A percentile compares a stretch with the other conserved stretches of the same genome.
These are phyloP conservation scores for Oryza nivara DNA, from an alignment of 176 grass and related monocot species.

Conservation along the genomic window DNA sequence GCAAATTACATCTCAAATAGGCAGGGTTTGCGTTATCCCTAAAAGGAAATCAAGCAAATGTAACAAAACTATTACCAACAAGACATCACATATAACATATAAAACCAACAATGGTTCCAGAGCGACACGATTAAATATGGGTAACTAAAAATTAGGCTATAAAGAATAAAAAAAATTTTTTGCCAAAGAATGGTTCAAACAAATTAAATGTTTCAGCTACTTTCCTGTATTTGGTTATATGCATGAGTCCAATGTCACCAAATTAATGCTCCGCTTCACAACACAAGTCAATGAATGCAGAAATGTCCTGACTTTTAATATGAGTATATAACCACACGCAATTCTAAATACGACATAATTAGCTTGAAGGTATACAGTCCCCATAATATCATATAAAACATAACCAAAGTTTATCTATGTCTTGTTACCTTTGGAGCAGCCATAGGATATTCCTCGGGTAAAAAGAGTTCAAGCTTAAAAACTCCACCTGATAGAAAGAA, in stretches of 20 bases:
- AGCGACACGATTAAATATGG: not conserved
- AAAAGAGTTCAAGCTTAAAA: conserved; percentile 99
- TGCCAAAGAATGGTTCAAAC: not conserved
- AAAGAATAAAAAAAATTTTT: not conserved
- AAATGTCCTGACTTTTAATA: not conserved
- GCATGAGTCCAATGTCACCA: too few relatives aligned
- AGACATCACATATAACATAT: not conserved
- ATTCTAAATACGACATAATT: not conserved
- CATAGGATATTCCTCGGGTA: conserved; percentile 99
- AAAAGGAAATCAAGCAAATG: conserved; percentile 2
- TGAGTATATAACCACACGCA: not conserved
- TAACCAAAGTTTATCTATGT: conserved; percentile 3
- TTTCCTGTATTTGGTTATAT: not conserved
- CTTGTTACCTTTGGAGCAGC: conserved; percentile 86
- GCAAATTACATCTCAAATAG: conserved; percentile 14
- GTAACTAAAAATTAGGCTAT: not conserved
- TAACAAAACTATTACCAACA: conserved; percentile 2
- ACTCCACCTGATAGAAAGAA: conserved; percentile 66
- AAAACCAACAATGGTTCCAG: not conserved
- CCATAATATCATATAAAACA: not conserved
- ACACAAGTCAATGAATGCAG: conserved; percentile 7
- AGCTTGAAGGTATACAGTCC: not conserved
- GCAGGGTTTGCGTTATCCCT: not conserved
- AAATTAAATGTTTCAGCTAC: not conserved
- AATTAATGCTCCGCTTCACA: not conserved